Percentiles rank a stretch among this genome's conserved stretches.
Evolutionary conservation across 176 grass and related monocot species (phyloP).

Genomic region (Oryza nivara): DNA sequence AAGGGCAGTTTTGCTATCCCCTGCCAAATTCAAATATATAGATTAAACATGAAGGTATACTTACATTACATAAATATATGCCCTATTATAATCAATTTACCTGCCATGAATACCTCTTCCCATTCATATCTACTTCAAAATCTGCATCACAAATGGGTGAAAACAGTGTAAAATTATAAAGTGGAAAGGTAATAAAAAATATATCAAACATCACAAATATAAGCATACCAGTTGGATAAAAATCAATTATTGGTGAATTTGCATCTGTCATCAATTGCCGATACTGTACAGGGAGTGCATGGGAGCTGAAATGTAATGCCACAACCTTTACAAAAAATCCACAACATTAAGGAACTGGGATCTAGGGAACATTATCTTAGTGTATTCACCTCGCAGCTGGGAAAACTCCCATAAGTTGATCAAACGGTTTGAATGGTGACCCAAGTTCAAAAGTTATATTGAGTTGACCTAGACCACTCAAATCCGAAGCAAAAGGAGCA

Average conservation of each 20-base stretch:
- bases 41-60: conserved; percentile 34
- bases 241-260: conserved; percentile 90
- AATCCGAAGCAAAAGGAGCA: conserved; percentile 99
- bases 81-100: conserved; percentile 44
- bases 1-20: conserved; percentile 97
- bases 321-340: conserved; percentile 23
- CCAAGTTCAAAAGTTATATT: conserved; percentile 78
- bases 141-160: conserved; percentile 50
- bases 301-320: conserved; percentile 65
- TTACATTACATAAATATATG: conserved; percentile 22
- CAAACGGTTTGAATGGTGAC: conserved; percentile 90
- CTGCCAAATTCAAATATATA: conserved; percentile 49
- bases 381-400: conserved; percentile 88
- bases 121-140: conserved; percentile 99
- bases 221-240: conserved; percentile 87
- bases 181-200: background rate
- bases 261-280: conserved; percentile 75
- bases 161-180: conserved; percentile 16
- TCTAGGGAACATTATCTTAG: background rate
- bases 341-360: conserved; percentile 24
- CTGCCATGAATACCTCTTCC: conserved; percentile 98
- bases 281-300: conserved; percentile 90
- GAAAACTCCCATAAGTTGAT: conserved; percentile 99
- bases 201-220: conserved; percentile 24
- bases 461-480: conserved; percentile 68